Base-by-base conservation (phyloP, 371 early-diverging fungal species). In the Aphelidium insulamus region DNA sequence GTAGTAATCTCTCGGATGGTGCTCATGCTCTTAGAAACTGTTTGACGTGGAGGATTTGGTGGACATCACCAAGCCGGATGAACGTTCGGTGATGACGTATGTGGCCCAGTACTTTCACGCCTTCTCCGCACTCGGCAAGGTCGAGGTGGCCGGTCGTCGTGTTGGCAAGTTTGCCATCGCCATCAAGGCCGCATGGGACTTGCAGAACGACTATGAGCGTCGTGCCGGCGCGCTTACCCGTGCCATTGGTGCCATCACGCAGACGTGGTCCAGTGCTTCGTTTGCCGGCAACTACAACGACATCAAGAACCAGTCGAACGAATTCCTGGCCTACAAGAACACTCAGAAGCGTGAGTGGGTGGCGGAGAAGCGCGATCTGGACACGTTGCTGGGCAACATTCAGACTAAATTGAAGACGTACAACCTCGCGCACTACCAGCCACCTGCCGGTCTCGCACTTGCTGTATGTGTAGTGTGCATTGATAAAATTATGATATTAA, bases 31-130 rank as follows among this genome's bases (percentile, higher is more conserved):
- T 18, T 40, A 67, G 55, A 68, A 74, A 59, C 52, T 91, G 28
- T 51, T 91, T 37, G 92, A 88, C 57, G 85, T 85, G 4, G 94
- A 92, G 45, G 98, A 98, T 55, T 60, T 98, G 17, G 78, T 82
- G 38, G 84, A 86, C 48, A 73, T 77, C n/a, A 48, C 63, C 28
- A 85, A 83, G 53, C 95, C 95, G 9, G 98, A 98, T 60, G 91
- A 94, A 39, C 69, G 77, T 21, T 94, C 92, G 3, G 69, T 98
- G 21, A 90, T 95, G 82, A 95, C 98, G 24, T 98, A 98, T 47
- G 86, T 97, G 9, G 88, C 94, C 6, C 82, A 88, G 53, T 98
- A 94, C 50, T 98, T 88, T 63, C 94, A 92, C 48, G 90, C 91
- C 5, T 91, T 91, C 40, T 78, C 84, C 10, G 72, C 74, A 16